These are phyloP conservation scores for Phytophthora quininea DNA, from an alignment of 352 stramenopile genomes.

Conservation along the genomic window DNA sequence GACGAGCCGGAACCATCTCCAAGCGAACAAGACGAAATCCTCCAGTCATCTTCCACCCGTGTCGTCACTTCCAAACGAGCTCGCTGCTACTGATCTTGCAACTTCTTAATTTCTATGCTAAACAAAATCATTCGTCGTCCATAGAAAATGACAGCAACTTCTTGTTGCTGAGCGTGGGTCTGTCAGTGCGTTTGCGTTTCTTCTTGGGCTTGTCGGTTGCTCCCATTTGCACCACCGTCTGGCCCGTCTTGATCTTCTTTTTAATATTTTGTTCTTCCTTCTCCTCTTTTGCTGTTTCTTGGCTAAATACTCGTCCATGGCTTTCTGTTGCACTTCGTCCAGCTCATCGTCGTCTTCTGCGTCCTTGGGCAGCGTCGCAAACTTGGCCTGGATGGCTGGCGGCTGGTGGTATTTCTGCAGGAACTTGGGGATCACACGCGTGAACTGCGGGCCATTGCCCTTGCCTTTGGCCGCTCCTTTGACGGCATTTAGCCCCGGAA, in stretches of 20 bases:
- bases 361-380: conserved; percentile 47
- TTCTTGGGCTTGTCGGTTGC: conserved; percentile 36
- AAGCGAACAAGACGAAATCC: conserved; percentile 2
- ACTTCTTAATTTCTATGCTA: background rate
- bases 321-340: conserved; percentile 83
- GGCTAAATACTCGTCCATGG: conserved; percentile 73
- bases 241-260: conserved; percentile 34
- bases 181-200: conserved; percentile 56
- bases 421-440: conserved; percentile 85
- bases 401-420: conserved; percentile 76
- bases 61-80: conserved; percentile 28
- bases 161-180: conserved; percentile 66
- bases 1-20: conserved; percentile 19
- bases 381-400: conserved; percentile 74
- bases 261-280: conserved; percentile 19
- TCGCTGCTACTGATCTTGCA: conserved; percentile 28
- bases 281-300: conserved; percentile 30
- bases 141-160: conserved; percentile 86
- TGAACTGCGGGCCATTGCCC: conserved; percentile 74
- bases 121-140: conserved; percentile 62
- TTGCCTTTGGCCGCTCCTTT: conserved; percentile 37
- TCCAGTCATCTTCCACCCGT: conserved; percentile 23
- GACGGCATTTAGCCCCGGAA: conserved; percentile 54
- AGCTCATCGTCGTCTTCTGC: conserved; percentile 60
- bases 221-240: conserved; percentile 53